Base-by-base conservation (phyloP, 2,329 filamentous ascomycete species). In the Huntiella moniliformis region DNA sequence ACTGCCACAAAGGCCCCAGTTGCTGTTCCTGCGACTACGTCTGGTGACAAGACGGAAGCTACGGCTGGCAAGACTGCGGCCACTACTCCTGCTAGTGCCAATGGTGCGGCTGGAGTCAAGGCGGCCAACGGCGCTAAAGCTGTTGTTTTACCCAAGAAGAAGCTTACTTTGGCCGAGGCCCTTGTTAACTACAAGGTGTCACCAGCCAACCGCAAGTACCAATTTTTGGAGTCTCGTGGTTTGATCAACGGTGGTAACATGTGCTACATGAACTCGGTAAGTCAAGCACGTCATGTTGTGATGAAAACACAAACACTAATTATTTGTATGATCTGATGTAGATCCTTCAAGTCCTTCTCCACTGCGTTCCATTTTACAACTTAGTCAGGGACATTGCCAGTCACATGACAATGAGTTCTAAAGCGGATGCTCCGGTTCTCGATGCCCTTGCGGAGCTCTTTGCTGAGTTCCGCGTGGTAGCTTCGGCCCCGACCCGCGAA, bases 261-360 rank as follows among this genome's bases (percentile, higher is more conserved):
- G 83, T 98, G 91, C 63, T 98, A 98, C 64, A 96, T 98, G 91
- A 98, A 96, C 67, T 95, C 91, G 52, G 88, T 94, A 70, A 65
- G 83, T 66, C 11, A 38, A 8, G 22, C 7, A 10, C 10, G 7
- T 3, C 7, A 10, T 28, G 22, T 28, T 28, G 12, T 28, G 17
- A 16, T 11, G 6, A 1, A 39, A 16, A 12, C 12, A 22, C 16
- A 16, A 39, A 39, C 16, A 16, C 16, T 16, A 39, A 39, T 17
- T 6, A 39, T 12, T 10, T 22, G n/a, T 38, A 16, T 38, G 54
- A 28, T 34, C 5, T 5, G 4, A 13, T 37, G 5, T 53, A 94
- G 86, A 79, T 96, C 60, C 72, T 98, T 53, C 91, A 98, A 79
- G 82, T 92, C 58, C 74, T 98, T 56, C 74, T 95, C 53, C 96